phyloP scores from a whole-genome alignment of 2,329 filamentous ascomycete genomes.

The Xylariaceae sp. region DNA sequence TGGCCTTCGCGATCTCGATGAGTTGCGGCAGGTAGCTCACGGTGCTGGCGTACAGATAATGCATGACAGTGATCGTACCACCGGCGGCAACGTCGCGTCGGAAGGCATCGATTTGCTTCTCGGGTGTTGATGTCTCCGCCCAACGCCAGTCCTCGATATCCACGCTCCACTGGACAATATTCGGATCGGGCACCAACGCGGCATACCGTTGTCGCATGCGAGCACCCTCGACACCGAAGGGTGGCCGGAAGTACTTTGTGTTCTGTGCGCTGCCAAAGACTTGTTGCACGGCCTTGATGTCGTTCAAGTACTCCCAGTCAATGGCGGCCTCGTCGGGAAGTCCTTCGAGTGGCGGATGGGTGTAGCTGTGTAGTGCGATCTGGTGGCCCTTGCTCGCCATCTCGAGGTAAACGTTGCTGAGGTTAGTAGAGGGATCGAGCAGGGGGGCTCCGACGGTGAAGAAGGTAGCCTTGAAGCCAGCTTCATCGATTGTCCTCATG shows the following conservation, averaged over 20 bases:
- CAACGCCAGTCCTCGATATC: slow-evolving; percentile 69
- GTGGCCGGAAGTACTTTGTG: slow-evolving; percentile 59
- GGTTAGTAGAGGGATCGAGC: slow-evolving; percentile 52
- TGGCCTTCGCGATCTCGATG: slow-evolving; percentile 58
- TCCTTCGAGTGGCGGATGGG: slow-evolving; percentile 62
- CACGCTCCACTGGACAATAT: slow-evolving; percentile 63
- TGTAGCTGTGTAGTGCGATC: slow-evolving; percentile 63
- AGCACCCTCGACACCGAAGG: slow-evolving; percentile 63
- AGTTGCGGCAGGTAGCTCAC: slow-evolving; percentile 60
- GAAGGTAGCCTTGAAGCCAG: slow-evolving; percentile 62
- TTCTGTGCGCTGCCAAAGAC: slow-evolving; percentile 34
- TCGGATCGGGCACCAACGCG: slow-evolving; percentile 46
- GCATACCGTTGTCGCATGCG: slow-evolving; percentile 60
- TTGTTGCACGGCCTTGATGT: slow-evolving; percentile 44
- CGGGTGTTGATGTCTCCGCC: slow-evolving; percentile 55
- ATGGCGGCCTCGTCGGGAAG: slow-evolving; percentile 48
- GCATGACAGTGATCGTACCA: slow-evolving; percentile 61
- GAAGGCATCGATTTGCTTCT: slow-evolving; percentile 63
- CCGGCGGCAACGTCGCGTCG: slow-evolving; percentile 57
- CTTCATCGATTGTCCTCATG: slow-evolving; percentile 55
- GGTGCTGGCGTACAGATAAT: slow-evolving; percentile 61
- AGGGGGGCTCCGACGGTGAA: slow-evolving; percentile 64
- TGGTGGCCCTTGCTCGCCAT: slow-evolving; percentile 61
- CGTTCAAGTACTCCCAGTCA: slow-evolving; percentile 57
- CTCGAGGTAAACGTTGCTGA: slow-evolving; percentile 58